Percentiles rank a stretch among this genome's conserved stretches.
These are phyloP conservation scores for Amaranthus tricolor DNA, from an alignment of 179 eudicot species.

Conservation along the genomic window DNA sequence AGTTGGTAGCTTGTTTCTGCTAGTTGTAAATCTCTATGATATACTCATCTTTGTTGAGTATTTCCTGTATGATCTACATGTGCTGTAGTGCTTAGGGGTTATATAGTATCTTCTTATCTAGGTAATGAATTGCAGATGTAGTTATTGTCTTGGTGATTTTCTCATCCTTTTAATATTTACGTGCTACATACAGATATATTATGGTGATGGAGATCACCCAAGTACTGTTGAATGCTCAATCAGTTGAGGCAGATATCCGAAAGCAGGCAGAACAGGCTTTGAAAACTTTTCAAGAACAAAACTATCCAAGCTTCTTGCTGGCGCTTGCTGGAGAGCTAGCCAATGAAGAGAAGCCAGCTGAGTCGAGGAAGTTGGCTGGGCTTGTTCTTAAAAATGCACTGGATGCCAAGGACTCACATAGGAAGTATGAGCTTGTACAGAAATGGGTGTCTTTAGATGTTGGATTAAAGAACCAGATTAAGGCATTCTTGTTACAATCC, in stretches of 20 bases:
- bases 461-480: slow-evolving; percentile 73
- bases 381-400: slow-evolving; percentile 88
- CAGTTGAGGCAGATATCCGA: slow-evolving; percentile 76
- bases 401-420: slow-evolving; percentile 97
- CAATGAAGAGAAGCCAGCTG: slow-evolving; percentile 86
- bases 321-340: slow-evolving; percentile 91
- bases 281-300: slow-evolving; percentile 89
- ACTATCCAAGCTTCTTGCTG: slow-evolving; percentile 67
- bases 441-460: slow-evolving; percentile 80
- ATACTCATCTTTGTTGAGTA: neutral
- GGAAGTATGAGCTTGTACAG: slow-evolving; percentile 84
- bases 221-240: slow-evolving; percentile 84
- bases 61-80: neutral
- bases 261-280: slow-evolving; percentile 87
- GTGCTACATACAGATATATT: slow-evolving; percentile 27
- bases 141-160: neutral
- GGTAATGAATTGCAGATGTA: neutral
- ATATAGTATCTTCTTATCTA: neutral
- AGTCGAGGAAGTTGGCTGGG: slow-evolving; percentile 86
- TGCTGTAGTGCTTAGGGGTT: neutral
- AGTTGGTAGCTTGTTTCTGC: neutral
- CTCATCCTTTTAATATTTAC: neutral
- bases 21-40: neutral
- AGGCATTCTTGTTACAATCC: slow-evolving; percentile 77
- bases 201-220: slow-evolving; percentile 95